Evolutionary conservation across 2,329 filamentous ascomycete species (phyloP).

Genomic region (Alternaria brassicicola): DNA sequence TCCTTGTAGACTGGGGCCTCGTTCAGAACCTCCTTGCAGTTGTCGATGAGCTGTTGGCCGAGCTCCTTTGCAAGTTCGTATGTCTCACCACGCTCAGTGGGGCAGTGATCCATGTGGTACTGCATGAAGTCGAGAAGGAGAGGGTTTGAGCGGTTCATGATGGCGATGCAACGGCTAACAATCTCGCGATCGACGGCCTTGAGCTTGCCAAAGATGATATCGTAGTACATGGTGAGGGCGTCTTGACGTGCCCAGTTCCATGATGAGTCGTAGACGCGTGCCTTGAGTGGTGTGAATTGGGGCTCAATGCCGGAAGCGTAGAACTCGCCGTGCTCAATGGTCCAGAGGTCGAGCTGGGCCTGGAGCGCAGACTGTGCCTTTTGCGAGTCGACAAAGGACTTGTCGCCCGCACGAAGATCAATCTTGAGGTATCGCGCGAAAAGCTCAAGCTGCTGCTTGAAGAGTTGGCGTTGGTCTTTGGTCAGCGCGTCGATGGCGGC

Average conservation of each 20-base stretch:
- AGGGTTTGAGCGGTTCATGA: slow-evolving; percentile 99
- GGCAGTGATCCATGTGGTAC: slow-evolving; percentile 99
- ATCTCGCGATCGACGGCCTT: slow-evolving; percentile 95
- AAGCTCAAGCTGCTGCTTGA: slow-evolving; percentile 97
- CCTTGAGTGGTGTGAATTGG: slow-evolving; percentile 90
- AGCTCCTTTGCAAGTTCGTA: slow-evolving; percentile 98
- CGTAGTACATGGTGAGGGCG: slow-evolving; percentile 97
- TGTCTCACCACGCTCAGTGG: slow-evolving; percentile 93
- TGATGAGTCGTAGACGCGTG: slow-evolving; percentile 93
- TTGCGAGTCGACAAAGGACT: slow-evolving; percentile 83
- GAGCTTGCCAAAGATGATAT: slow-evolving; percentile 96
- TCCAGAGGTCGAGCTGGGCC: slow-evolving; percentile 93
- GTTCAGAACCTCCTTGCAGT: slow-evolving; percentile 90
- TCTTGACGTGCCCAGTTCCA: slow-evolving; percentile 99
- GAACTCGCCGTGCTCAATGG: slow-evolving; percentile 92
- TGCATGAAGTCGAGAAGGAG: slow-evolving; percentile 98
- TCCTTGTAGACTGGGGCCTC: slow-evolving; percentile 93
- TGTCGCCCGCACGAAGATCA: slow-evolving; percentile 95
- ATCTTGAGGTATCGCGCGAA: slow-evolving; percentile 96
- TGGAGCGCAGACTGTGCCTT: slow-evolving; percentile 88
- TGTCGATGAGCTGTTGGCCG: slow-evolving; percentile 90
- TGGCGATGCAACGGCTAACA: slow-evolving; percentile 96
- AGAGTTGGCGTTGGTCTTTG: slow-evolving; percentile 92
- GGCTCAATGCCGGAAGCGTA: slow-evolving; percentile 95
- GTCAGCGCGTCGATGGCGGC: slow-evolving; percentile 95